Conservation (phyloP, 192 early-diverging fungal species). For the Coemansia sp. region DNA sequence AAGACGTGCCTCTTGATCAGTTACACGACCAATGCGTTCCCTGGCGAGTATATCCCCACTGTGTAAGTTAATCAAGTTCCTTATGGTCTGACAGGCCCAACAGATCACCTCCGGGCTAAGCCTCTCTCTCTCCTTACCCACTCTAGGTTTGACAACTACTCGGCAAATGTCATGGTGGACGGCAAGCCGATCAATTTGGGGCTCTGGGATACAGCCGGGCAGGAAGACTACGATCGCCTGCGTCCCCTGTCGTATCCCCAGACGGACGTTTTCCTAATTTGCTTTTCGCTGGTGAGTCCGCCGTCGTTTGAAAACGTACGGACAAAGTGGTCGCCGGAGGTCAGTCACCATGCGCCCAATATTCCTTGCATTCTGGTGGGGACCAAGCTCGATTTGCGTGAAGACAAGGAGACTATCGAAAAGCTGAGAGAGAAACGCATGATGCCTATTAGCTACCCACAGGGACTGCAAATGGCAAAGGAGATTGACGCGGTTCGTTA, state of each 20-base stretch:
- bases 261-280: slow-evolving; percentile 97
- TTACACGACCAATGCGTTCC: slow-evolving; percentile 99
- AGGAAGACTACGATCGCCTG: slow-evolving; percentile 98
- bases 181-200: slow-evolving; percentile 98
- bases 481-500: slow-evolving; percentile 90
- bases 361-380: slow-evolving; percentile 92
- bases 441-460: slow-evolving; percentile 83
- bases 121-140: background rate
- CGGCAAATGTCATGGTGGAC: slow-evolving; percentile 98
- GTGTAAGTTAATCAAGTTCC: slow-evolving; percentile 71
- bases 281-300: slow-evolving; percentile 95
- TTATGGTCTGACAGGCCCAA: background rate
- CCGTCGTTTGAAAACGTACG: slow-evolving; percentile 96
- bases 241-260: slow-evolving; percentile 97
- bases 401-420: slow-evolving; percentile 86
- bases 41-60: slow-evolving; percentile 99
- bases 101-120: background rate
- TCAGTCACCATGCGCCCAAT: slow-evolving; percentile 91
- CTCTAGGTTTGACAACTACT: slow-evolving; percentile 92
- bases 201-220: slow-evolving; percentile 98
- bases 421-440: slow-evolving; percentile 83
- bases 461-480: slow-evolving; percentile 86
- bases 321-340: slow-evolving; percentile 98
- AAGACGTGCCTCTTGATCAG: slow-evolving; percentile 97
- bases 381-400: slow-evolving; percentile 96